Percentiles rank a stretch among this genome's conserved stretches.
phyloP scores from a whole-genome alignment of 78 protist genomes.

The Emiliania huxleyi region DNA sequence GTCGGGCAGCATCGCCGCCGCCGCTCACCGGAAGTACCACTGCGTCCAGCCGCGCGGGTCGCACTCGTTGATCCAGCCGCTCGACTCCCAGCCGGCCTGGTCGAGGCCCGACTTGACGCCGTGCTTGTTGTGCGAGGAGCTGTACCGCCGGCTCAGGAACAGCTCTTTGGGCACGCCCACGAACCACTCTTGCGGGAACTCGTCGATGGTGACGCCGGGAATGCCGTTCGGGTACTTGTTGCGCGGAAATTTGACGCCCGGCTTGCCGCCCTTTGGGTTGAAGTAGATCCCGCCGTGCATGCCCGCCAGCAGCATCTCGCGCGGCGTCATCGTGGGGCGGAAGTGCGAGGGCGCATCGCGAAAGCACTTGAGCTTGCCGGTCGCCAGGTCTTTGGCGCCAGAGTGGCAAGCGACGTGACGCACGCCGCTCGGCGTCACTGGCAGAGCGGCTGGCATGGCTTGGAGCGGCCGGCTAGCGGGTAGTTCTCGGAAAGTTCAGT shows the following conservation, averaged over 20 bases:
- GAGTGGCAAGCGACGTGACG: too few species aligned
- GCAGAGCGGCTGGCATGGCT: too few species aligned
- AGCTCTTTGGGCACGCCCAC: not conserved
- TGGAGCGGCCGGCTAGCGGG: too few species aligned
- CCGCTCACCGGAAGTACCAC: conserved; percentile 9
- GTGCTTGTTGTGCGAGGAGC: not conserved
- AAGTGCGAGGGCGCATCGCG: not conserved
- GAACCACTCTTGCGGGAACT: conserved; percentile 18
- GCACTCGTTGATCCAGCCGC: not conserved
- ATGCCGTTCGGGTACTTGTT: not conserved
- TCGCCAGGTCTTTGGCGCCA: too few species aligned
- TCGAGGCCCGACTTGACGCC: not conserved
- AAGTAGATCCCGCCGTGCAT: conserved; percentile 25
- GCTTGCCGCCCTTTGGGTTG: conserved; percentile 4
- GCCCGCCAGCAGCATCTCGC: not conserved
- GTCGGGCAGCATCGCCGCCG: too few species aligned
- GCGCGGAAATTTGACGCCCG: not conserved
- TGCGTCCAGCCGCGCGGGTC: conserved; percentile 16
- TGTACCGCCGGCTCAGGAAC: not conserved
- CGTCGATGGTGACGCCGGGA: not conserved
- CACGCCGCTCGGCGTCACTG: too few species aligned
- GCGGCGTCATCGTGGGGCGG: not conserved
- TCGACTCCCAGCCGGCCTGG: conserved; percentile 8
- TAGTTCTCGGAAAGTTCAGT: too few species aligned
- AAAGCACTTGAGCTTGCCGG: not conserved